Evolutionary conservation across 345 rosid species (phyloP).

Genomic region (Schrenkiella parvula): DNA sequence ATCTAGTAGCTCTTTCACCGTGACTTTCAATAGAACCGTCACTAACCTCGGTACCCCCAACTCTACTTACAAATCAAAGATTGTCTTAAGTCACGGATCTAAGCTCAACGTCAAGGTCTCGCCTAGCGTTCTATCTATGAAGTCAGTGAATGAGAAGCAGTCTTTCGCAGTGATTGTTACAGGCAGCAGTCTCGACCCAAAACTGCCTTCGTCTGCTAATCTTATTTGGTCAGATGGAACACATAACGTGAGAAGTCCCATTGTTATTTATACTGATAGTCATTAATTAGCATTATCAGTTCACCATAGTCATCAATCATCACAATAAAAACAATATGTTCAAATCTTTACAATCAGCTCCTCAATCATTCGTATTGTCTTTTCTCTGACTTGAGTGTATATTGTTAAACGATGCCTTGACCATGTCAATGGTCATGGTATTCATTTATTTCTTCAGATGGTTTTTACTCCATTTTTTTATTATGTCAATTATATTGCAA

Average conservation of each 20-base stretch:
- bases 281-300: background rate
- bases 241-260: constrained; percentile 32
- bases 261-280: constrained; percentile 19
- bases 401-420: no score
- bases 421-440: no score
- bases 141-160: constrained; percentile 32
- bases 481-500: no score
- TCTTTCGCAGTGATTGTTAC: constrained; percentile 35
- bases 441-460: no score
- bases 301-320: background rate
- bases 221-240: constrained; percentile 34
- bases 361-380: background rate
- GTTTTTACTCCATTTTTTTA: no score
- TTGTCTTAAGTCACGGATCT: background rate
- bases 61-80: constrained; percentile 40
- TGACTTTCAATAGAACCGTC: constrained; percentile 41
- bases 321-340: no score
- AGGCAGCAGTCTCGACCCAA: background rate
- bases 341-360: background rate
- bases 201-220: constrained; percentile 11
- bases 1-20: background rate
- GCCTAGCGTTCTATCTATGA: constrained; percentile 36
- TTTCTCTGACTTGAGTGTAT: no score
- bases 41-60: constrained; percentile 44
- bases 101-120: constrained; percentile 24